Evolutionary conservation across 805 yeast species (phyloP).

Genomic region (Cephaloascus fragrans): DNA sequence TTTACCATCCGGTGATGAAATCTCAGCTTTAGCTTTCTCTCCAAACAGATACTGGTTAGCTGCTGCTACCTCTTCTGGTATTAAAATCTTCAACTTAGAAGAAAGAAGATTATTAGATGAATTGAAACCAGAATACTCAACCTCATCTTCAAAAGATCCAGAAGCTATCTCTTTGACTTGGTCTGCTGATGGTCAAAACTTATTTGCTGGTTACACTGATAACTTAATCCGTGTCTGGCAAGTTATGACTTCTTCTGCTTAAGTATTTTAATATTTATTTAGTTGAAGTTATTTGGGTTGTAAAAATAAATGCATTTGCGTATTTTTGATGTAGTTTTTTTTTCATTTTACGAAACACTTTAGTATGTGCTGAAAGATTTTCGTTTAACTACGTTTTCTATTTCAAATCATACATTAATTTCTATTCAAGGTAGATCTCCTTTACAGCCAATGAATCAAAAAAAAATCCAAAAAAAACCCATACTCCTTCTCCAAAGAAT

Average conservation of each 20-base stretch:
- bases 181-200: constrained; percentile 99
- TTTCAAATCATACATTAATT: too few species aligned
- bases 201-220: constrained; percentile 99
- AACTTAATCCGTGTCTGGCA: constrained; percentile 99
- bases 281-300: not conserved
- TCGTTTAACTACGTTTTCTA: too few species aligned
- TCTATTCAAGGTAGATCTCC: too few species aligned
- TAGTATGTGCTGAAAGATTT: too few species aligned
- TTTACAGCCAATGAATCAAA: too few species aligned
- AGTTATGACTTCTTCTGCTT: constrained; percentile 82
- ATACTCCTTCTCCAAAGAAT: too few species aligned
- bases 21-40: constrained; percentile 97
- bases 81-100: constrained; percentile 97
- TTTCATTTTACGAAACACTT: too few species aligned
- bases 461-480: too few species aligned
- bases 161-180: constrained; percentile 97
- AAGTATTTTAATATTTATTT: constrained; percentile 10
- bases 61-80: constrained; percentile 97
- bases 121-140: constrained; percentile 95
- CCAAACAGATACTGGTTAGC: constrained; percentile 99
- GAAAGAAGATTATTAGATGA: constrained; percentile 91
- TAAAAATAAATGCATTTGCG: not conserved
- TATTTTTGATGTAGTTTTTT: too few species aligned
- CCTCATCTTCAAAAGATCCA: constrained; percentile 89
- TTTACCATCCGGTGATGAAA: constrained; percentile 91